phyloP scores from a whole-genome alignment of 129 eudicot genomes.

The Flaveria robusta region DNA sequence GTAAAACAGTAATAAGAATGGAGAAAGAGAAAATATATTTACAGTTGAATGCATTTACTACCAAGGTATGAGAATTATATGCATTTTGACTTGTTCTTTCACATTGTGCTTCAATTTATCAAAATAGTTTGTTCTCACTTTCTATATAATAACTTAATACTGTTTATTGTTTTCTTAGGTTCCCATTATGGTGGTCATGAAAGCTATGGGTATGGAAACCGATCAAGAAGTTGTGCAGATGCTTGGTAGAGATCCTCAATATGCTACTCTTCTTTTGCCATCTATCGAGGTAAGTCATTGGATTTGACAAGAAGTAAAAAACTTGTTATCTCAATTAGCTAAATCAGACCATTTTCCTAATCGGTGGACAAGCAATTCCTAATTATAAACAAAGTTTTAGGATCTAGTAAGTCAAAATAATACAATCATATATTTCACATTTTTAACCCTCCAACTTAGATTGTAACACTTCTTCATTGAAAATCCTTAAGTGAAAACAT shows the following conservation, averaged over 20 bases:
- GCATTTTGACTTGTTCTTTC: neutral
- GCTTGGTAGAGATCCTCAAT: slow-evolving; percentile 98
- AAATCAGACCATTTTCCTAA: neutral
- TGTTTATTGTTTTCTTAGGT: slow-evolving; percentile 69
- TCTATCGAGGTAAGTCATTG: slow-evolving; percentile 67
- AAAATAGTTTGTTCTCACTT: neutral
- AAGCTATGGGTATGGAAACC: slow-evolving; percentile 97
- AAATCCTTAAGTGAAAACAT: too few species aligned
- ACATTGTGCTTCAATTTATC: neutral
- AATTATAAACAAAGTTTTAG: neutral
- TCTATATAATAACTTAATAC: neutral
- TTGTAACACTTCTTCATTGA: too few species aligned
- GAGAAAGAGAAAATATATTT: slow-evolving; percentile 88
- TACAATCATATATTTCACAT: too few species aligned
- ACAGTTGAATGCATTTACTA: slow-evolving; percentile 54
- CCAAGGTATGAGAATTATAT: slow-evolving; percentile 48
- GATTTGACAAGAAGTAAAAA: neutral
- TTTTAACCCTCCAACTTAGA: too few species aligned
- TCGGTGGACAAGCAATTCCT: neutral
- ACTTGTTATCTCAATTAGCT: neutral
- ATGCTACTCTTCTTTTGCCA: slow-evolving; percentile 75
- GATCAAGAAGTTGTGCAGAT: slow-evolving; percentile 98
- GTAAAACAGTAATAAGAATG: slow-evolving; percentile 71
- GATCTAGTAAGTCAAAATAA: neutral
- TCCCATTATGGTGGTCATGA: slow-evolving; percentile 91